Evolutionary conservation across 495 filamentous ascomycete genomes (phyloP), one percentile per base, ranked within the genome.

Genomic region (Penicillium macrosclerotiorum): DNA sequence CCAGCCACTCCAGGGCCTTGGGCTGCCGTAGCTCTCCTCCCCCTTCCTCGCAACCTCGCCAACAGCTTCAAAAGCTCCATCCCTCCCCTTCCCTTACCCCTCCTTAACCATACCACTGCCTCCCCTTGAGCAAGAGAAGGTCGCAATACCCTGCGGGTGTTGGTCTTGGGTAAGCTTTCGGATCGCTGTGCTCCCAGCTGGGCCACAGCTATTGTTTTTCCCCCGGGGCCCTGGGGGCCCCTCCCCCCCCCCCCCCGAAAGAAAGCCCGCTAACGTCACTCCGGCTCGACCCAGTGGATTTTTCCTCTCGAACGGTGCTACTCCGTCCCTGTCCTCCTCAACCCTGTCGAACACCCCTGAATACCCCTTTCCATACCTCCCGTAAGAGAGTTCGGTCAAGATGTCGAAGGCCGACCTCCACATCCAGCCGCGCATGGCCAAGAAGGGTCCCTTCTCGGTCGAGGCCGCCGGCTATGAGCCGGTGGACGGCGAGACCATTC

Each of bases 401-500:
- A 68, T 69, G 72, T 62, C 71, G 39, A 57, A 61, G 30, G 80
- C 78, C 72, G 72, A 80, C 54, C 52, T 71, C 43, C 51, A 73
- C 54, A 61, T 87, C 39, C 79, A 85, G 58, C 89, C 88, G 41
- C 78, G 76, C 52, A 80, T 84, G 66, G 33, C 39, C 45, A 74
- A 71, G 61, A 74, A 69, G 55, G 57, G 60, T 4, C 89, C 89
- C 18, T 94, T 88, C 75, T 81, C 83, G 19, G 80, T 94, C 55
- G 89, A 95, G 54, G 86, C 80, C 12, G 82, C 92, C 12, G 85
- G 83, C 46, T 77, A 73, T 52, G 70, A 83, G 57, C 77, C 81
- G 47, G 77, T 88, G 52, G 75, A 87, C 32, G 93, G 93, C 57
- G 92, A 98, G 75, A 96, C 93, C 1, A 86, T 92, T 44, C 89